Percentiles rank a stretch among this genome's conserved stretches.
phyloP scores from a whole-genome alignment of 768 basidiomycete genomes.

The Lentinula sp. region DNA sequence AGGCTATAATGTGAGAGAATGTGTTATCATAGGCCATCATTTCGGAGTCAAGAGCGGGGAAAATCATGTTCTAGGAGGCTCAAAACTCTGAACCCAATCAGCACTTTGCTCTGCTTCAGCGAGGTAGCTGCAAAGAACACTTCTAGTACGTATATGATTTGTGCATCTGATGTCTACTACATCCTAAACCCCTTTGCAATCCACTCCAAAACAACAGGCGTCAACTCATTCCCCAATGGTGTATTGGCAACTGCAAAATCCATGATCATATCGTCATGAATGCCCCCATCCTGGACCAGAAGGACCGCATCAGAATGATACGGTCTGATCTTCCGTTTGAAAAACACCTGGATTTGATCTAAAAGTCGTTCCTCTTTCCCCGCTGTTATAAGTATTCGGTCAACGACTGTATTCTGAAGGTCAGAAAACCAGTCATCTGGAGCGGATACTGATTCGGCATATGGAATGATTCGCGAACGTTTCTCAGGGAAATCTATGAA shows the following conservation, averaged over 20 bases:
- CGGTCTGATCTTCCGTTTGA: neutral
- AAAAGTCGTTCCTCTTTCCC: conserved; percentile 28
- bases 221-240: neutral
- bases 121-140: no score
- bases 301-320: conserved; percentile 15
- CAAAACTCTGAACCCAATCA: no score
- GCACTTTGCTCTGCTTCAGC: no score
- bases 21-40: no score
- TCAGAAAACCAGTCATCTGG: conserved; percentile 30
- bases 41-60: no score
- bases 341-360: conserved; percentile 21
- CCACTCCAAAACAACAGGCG: neutral
- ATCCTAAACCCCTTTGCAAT: neutral
- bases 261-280: conserved; percentile 30
- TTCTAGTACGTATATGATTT: no score
- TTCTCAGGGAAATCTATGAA: neutral
- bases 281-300: conserved; percentile 23
- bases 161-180: neutral
- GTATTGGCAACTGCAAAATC: conserved; percentile 12
- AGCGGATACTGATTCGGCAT: conserved; percentile 23
- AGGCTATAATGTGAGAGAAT: no score
- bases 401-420: conserved; percentile 20
- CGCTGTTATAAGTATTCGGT: conserved; percentile 29
- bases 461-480: conserved; percentile 9
- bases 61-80: no score